phyloP scores from a whole-genome alignment of 805 yeast genomes.

The Candida coquimbonensis region DNA sequence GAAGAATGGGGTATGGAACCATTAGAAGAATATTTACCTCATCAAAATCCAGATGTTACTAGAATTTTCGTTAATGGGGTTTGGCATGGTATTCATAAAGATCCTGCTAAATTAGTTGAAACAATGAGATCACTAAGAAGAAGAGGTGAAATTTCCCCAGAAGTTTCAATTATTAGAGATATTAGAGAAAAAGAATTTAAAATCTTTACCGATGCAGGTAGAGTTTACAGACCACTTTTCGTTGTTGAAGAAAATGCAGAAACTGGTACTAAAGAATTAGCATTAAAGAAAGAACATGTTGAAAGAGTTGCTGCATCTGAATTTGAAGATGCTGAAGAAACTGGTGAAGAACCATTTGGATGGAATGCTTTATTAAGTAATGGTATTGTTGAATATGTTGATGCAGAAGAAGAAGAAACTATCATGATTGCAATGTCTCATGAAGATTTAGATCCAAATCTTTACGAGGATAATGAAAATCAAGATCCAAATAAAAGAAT shows the following conservation, averaged over 20 bases:
- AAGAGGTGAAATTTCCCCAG: slow-evolving; percentile 92
- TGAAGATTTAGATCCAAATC: slow-evolving; percentile 78
- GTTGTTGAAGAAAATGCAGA: slow-evolving; percentile 83
- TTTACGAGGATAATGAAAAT: slow-evolving; percentile 34
- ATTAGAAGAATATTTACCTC: slow-evolving; percentile 90
- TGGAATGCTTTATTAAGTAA: slow-evolving; percentile 80
- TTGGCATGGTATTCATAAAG: slow-evolving; percentile 98
- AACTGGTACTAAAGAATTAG: slow-evolving; percentile 59
- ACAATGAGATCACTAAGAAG: slow-evolving; percentile 90
- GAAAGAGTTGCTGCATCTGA: slow-evolving; percentile 59
- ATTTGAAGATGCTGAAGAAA: slow-evolving; percentile 44
- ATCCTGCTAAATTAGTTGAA: slow-evolving; percentile 85
- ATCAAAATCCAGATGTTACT: slow-evolving; percentile 83
- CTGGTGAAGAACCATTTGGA: slow-evolving; percentile 36
- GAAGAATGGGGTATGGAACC: slow-evolving; percentile 99
- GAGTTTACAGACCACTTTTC: slow-evolving; percentile 95
- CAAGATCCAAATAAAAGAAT: slow-evolving; percentile 66
- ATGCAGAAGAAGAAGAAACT: slow-evolving; percentile 98
- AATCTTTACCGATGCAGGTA: slow-evolving; percentile 96
- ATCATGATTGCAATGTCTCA: slow-evolving; percentile 98
- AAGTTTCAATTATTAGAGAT: slow-evolving; percentile 94
- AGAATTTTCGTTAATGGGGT: slow-evolving; percentile 97
- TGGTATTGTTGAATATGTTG: slow-evolving; percentile 93
- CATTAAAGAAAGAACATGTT: slow-evolving; percentile 79
- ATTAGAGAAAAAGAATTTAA: slow-evolving; percentile 94